phyloP scores from a whole-genome alignment of 495 filamentous ascomycete genomes.

The Hypomontagnella monticulosa region DNA sequence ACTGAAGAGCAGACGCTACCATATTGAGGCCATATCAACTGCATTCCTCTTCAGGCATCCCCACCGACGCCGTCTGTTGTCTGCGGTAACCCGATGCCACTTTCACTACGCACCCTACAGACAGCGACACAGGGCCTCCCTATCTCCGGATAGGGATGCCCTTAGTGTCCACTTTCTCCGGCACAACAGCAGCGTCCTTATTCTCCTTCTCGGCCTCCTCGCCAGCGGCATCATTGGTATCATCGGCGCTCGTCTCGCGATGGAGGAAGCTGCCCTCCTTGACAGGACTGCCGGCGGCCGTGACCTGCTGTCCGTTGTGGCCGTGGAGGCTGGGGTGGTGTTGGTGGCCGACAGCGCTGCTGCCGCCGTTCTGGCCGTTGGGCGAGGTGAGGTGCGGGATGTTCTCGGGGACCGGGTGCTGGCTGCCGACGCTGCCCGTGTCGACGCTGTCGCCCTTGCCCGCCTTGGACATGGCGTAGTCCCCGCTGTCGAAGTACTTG shows the following conservation, averaged over 20 bases:
- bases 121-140: background rate
- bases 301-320: constrained; percentile 56
- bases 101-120: background rate
- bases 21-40: no score
- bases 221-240: constrained; percentile 55
- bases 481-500: constrained; percentile 98
- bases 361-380: constrained; percentile 56
- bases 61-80: background rate
- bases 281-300: constrained; percentile 77
- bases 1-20: no score
- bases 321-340: constrained; percentile 56
- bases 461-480: constrained; percentile 98
- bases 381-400: constrained; percentile 92
- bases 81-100: background rate
- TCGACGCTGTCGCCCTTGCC: constrained; percentile 96
- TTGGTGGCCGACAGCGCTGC: constrained; percentile 53
- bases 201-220: constrained; percentile 42
- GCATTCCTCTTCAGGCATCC: no score
- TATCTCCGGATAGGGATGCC: constrained; percentile 72
- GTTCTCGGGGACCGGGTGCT: constrained; percentile 94
- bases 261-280: constrained; percentile 89
- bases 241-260: constrained; percentile 77
- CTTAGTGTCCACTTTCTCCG: constrained; percentile 47
- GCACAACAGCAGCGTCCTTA: background rate
- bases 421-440: constrained; percentile 89